Conservation (phyloP, 225 moss, liverwort and hornwort species). For the Asterella californica region DNA sequence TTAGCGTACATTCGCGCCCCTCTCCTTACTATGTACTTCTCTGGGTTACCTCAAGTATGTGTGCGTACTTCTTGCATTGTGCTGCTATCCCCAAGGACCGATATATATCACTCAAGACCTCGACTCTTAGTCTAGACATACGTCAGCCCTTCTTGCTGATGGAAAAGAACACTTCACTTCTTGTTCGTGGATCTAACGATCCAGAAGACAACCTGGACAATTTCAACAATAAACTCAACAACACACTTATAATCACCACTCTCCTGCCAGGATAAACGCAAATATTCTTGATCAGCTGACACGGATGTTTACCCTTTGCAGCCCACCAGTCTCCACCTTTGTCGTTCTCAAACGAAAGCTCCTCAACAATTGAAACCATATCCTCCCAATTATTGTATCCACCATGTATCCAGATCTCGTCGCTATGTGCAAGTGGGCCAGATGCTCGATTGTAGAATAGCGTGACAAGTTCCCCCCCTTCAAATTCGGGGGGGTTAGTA, state of each 20-base stretch:
- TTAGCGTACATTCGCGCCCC: too few relatives aligned
- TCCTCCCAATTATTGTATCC: conserved; percentile 44
- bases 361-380: conserved; percentile 36
- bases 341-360: conserved; percentile 18
- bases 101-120: not conserved
- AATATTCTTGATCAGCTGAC: not conserved
- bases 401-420: conserved; percentile 41
- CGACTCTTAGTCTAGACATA: not conserved
- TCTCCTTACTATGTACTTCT: too few relatives aligned
- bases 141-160: not conserved
- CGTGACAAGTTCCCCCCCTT: conserved; percentile 22
- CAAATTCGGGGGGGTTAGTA: conserved; percentile 37
- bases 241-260: not conserved
- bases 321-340: conserved; percentile 40
- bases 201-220: not conserved
- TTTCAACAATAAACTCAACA: not conserved
- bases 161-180: not conserved
- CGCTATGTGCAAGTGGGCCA: conserved; percentile 30
- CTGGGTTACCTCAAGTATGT: too few relatives aligned
- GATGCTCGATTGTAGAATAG: conserved; percentile 37
- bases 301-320: conserved; percentile 22
- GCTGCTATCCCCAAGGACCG: too few relatives aligned
- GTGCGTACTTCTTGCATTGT: too few relatives aligned
- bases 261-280: not conserved
- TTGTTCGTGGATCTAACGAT: not conserved